These are phyloP conservation scores for Rhynchospora breviuscula DNA, from an alignment of 176 grass and related monocot species.

Conservation along the genomic window DNA sequence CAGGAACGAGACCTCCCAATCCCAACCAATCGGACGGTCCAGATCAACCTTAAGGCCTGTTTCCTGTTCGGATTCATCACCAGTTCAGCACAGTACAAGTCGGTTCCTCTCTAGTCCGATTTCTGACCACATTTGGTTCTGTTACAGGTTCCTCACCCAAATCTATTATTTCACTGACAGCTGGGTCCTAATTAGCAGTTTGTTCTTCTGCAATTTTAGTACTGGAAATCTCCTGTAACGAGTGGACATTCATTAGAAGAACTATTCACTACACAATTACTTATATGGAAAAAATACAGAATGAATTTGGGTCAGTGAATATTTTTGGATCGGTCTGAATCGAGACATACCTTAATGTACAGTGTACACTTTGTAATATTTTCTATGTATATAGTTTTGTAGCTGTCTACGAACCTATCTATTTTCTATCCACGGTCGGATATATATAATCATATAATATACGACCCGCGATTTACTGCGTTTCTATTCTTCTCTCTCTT, in stretches of 20 bases:
- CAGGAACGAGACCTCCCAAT: background rate
- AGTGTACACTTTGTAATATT: background rate
- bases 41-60: background rate
- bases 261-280: background rate
- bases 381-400: too few species aligned
- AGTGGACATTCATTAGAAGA: accelerated
- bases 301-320: too few species aligned
- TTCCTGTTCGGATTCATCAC: background rate
- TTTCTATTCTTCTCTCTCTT: background rate
- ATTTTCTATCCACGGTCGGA: background rate
- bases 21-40: background rate
- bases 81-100: background rate
- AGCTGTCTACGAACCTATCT: background rate
- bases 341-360: background rate
- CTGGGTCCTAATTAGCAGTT: background rate
- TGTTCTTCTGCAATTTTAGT: too few species aligned
- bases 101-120: background rate
- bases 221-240: background rate
- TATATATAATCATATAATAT: background rate
- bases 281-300: background rate
- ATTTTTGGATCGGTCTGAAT: too few species aligned
- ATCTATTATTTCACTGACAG: background rate
- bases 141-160: background rate
- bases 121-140: background rate
- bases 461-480: background rate